Percentiles rank a stretch among this genome's conserved stretches.
Evolutionary conservation across 345 rosid species (phyloP).

Genomic region (Trapa incisa): DNA sequence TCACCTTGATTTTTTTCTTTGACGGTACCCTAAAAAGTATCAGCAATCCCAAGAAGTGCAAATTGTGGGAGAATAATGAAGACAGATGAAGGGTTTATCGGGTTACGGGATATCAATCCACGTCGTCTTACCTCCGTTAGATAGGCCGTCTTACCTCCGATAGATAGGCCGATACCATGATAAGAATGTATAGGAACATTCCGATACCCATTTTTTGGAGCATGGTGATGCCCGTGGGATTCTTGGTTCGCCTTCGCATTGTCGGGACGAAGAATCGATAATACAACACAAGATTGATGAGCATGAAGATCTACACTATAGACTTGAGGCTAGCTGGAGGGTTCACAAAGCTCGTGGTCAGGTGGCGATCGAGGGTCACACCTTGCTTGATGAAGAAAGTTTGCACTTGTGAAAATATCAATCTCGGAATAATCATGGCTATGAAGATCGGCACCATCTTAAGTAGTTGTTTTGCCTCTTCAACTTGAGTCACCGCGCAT

Average conservation of each 20-base stretch:
- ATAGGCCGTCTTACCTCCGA: slow-evolving; percentile 41
- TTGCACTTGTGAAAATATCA: slow-evolving; percentile 27
- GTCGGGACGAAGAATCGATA: slow-evolving; percentile 45
- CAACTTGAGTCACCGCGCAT: slow-evolving; percentile 49
- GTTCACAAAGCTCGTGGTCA: slow-evolving; percentile 40
- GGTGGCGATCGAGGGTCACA: slow-evolving; percentile 26
- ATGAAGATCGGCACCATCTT: slow-evolving; percentile 45
- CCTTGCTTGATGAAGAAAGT: slow-evolving; percentile 66
- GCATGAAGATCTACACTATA: slow-evolving; percentile 50
- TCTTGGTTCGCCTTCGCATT: slow-evolving; percentile 31
- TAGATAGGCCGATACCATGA: slow-evolving; percentile 37
- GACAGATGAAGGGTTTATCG: slow-evolving; percentile 36
- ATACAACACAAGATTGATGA: slow-evolving; percentile 36
- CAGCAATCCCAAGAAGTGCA: slow-evolving; percentile 55
- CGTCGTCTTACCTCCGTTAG: slow-evolving; percentile 49
- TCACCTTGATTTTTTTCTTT: no score
- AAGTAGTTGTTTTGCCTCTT: slow-evolving; percentile 57
- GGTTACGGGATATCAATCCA: slow-evolving; percentile 11
- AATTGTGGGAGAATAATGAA: slow-evolving; percentile 61
- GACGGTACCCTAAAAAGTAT: slow-evolving; percentile 35
- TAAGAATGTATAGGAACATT: slow-evolving; percentile 27
- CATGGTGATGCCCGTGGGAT: slow-evolving; percentile 66
- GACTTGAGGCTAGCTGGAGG: slow-evolving; percentile 63
- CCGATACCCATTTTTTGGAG: slow-evolving; percentile 81
- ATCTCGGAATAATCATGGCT: slow-evolving; percentile 38